phyloP scores from a whole-genome alignment of 257 asterid genomes.

The Orobanche coerulescens region DNA sequence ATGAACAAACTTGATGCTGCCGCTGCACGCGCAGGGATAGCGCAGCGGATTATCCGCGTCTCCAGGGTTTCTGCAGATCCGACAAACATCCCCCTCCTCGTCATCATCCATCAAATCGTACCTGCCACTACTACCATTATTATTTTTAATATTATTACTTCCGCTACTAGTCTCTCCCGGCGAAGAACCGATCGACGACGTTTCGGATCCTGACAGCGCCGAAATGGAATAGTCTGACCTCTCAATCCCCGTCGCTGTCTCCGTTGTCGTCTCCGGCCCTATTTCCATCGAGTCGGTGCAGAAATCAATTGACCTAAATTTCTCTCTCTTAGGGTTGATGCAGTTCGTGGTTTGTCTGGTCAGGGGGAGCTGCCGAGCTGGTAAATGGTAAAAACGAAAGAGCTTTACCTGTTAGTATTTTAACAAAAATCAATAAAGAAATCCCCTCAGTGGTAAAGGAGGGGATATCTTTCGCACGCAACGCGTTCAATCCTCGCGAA shows the following conservation, averaged over 20 bases:
- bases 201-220: conserved; percentile 27
- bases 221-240: conserved; percentile 30
- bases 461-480: no score
- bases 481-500: no score
- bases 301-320: conserved; percentile 25
- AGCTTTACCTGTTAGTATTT: no score
- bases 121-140: conserved; percentile 21
- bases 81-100: conserved; percentile 88
- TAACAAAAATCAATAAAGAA: no score
- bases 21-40: conserved; percentile 97
- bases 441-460: no score
- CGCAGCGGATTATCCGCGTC: conserved; percentile 76
- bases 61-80: conserved; percentile 95
- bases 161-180: conserved; percentile 29
- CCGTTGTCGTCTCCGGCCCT: conserved; percentile 52
- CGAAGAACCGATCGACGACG: conserved; percentile 39
- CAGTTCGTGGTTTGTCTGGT: conserved; percentile 22
- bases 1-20: conserved; percentile 89
- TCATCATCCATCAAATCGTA: conserved; percentile 66
- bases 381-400: no score
- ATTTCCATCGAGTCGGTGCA: conserved; percentile 65
- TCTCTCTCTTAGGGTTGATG: conserved; percentile 38
- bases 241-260: no score
- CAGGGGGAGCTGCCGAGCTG: no score
- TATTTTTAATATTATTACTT: conserved; percentile 17